Evolutionary conservation across 2,329 filamentous ascomycete species (phyloP).

Genomic region (Colletotrichum scovillei): DNA sequence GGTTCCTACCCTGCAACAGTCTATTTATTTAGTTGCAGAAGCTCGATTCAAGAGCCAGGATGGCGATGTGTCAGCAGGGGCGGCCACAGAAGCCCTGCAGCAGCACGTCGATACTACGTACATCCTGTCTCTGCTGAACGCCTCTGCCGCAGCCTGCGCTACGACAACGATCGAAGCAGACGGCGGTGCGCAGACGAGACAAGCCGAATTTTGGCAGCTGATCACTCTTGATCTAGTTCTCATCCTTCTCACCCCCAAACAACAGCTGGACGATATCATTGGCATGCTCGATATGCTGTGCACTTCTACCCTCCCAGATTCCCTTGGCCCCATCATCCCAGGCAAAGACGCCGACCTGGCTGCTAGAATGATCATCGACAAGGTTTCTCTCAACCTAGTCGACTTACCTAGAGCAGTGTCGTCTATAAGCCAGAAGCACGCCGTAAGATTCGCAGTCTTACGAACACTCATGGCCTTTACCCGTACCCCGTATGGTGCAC

Average conservation of each 20-base stretch:
- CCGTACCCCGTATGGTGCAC: slow-evolving; percentile 69
- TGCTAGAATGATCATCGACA: slow-evolving; percentile 66
- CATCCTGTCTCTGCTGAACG: slow-evolving; percentile 74
- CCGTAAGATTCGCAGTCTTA: slow-evolving; percentile 59
- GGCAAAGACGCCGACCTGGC: slow-evolving; percentile 55
- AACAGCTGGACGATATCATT: slow-evolving; percentile 71
- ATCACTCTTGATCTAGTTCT: slow-evolving; percentile 76
- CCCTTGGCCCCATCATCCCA: slow-evolving; percentile 73
- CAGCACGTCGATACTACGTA: slow-evolving; percentile 71
- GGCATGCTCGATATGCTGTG: slow-evolving; percentile 74
- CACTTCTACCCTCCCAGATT: slow-evolving; percentile 71
- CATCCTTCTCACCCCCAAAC: slow-evolving; percentile 74
- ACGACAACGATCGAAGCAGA: slow-evolving; percentile 47
- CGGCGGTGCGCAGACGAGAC: slow-evolving; percentile 43
- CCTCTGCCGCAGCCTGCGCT: slow-evolving; percentile 71
- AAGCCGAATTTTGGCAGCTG: slow-evolving; percentile 71
- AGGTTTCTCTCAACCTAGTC: slow-evolving; percentile 71
- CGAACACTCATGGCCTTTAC: slow-evolving; percentile 71
- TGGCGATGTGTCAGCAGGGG: slow-evolving; percentile 55
- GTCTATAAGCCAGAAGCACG: slow-evolving; percentile 52
- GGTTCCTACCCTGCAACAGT: slow-evolving; percentile 65
- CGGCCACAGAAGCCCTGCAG: slow-evolving; percentile 46
- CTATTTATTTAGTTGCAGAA: slow-evolving; percentile 69
- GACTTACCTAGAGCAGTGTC: slow-evolving; percentile 62
- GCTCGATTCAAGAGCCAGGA: slow-evolving; percentile 62